Percentiles rank a stretch among this genome's conserved stretches.
Evolutionary conservation across 352 stramenopile species (phyloP).

Genomic region (Globisporangium mamillatum): DNA sequence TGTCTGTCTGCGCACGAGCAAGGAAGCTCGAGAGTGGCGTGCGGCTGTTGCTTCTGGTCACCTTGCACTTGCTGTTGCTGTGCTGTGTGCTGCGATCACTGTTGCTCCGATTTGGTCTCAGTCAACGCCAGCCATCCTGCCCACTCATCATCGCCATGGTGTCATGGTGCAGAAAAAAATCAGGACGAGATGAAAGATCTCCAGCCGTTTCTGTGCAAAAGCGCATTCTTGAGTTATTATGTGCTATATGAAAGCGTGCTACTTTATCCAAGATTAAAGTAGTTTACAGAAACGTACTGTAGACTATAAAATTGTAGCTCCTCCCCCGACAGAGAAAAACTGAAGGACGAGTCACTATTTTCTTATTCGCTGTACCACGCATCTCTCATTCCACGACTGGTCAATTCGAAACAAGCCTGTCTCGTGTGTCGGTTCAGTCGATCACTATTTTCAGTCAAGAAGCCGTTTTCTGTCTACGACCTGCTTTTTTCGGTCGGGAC

Average conservation of each 20-base stretch:
- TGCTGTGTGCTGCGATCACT: neutral
- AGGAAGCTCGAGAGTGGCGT: constrained; percentile 9
- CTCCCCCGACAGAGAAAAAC: neutral
- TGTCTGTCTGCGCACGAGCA: neutral
- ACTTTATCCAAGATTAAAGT: neutral
- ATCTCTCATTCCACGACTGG: neutral
- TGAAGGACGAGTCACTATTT: neutral
- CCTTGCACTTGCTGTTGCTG: neutral
- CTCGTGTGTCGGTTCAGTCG: neutral
- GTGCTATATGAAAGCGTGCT: neutral
- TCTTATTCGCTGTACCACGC: neutral
- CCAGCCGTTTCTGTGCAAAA: neutral
- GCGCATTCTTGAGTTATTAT: neutral
- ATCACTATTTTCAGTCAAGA: neutral
- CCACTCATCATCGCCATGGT: neutral
- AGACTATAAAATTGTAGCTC: neutral
- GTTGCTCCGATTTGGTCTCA: neutral
- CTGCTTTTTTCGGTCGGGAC: neutral
- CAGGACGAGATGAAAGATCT: neutral
- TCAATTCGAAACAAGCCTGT: neutral
- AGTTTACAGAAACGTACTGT: neutral
- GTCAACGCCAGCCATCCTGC: neutral
- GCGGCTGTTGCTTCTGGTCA: neutral
- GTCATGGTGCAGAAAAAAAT: neutral
- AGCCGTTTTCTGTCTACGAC: neutral